Evolutionary conservation across 2,329 filamentous ascomycete genomes (phyloP).

Genomic region (Geosmithia flava): DNA sequence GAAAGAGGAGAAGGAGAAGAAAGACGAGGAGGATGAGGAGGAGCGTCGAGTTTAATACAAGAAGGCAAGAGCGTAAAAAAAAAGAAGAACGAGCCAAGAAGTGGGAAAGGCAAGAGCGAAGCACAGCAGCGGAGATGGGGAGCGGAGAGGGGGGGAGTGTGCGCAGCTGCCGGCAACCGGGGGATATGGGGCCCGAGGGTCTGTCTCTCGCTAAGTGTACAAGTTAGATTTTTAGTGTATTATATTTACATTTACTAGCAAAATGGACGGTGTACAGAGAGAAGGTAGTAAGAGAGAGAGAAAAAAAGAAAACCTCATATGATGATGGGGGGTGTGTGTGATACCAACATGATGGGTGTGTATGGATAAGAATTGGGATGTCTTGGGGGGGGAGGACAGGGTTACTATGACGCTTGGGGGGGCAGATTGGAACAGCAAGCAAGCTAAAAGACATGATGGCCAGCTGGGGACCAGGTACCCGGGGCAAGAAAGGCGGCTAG

Average conservation of each 20-base stretch:
- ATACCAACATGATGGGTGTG: not conserved
- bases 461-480: too few relatives aligned
- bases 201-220: not conserved
- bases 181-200: not conserved
- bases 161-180: not conserved
- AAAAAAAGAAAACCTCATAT: not conserved
- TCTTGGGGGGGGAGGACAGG: not conserved
- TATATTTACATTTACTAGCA: not conserved
- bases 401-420: not conserved
- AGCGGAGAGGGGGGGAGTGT: not conserved
- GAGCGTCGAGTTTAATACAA: not conserved
- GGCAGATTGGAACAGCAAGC: too few relatives aligned
- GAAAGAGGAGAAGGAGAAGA: not conserved
- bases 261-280: not conserved
- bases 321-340: not conserved
- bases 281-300: not conserved
- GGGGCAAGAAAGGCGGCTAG: too few relatives aligned
- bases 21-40: not conserved
- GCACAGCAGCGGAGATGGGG: not conserved
- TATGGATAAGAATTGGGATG: not conserved
- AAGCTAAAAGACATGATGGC: too few relatives aligned
- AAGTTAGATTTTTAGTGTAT: not conserved
- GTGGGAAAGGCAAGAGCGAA: not conserved
- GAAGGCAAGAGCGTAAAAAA: not conserved
- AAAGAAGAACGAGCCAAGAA: not conserved